These are phyloP conservation scores for Lenwebbia sp. DNA, from an alignment of 345 rosid species.

Conservation along the genomic window DNA sequence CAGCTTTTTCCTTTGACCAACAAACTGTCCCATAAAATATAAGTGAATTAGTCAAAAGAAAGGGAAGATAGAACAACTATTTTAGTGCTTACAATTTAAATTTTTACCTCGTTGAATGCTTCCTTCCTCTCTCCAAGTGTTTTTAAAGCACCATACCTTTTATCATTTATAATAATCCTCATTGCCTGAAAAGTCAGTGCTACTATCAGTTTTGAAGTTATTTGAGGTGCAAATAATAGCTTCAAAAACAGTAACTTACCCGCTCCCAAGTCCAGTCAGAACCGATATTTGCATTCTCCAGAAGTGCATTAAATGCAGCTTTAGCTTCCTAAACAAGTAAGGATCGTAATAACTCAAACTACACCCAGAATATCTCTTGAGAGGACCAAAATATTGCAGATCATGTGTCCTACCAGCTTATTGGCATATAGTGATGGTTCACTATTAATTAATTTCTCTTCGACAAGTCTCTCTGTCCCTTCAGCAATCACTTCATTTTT, in stretches of 20 bases:
- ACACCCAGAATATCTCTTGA: background rate
- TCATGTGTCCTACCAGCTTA: conserved; percentile 42
- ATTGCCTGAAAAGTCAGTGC: conserved; percentile 40
- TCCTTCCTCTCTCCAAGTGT: conserved; percentile 97
- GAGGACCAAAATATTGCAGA: conserved; percentile 2
- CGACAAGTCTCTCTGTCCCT: conserved; percentile 21
- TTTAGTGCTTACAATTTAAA: background rate
- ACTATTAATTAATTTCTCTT: conserved; percentile 49
- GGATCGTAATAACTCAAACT: background rate
- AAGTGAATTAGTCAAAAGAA: background rate
- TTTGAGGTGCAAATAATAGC: background rate
- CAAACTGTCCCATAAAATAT: conserved; percentile 37
- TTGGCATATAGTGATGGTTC: conserved; percentile 42
- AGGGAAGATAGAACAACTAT: background rate
- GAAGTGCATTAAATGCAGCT: conserved; percentile 71
- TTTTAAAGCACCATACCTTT: conserved; percentile 82
- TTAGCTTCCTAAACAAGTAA: conserved; percentile 51
- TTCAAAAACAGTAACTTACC: conserved; percentile 26
- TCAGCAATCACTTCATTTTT: conserved; percentile 30
- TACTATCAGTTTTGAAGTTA: conserved; percentile 11
- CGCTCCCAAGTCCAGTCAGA: conserved; percentile 99
- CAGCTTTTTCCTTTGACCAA: conserved; percentile 61
- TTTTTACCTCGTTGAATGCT: conserved; percentile 75
- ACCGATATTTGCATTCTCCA: conserved; percentile 74
- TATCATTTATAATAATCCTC: conserved; percentile 82